Evolutionary conservation across 805 yeast genomes (phyloP).

Genomic region (Wickerhamomyces kurtzmanii): DNA sequence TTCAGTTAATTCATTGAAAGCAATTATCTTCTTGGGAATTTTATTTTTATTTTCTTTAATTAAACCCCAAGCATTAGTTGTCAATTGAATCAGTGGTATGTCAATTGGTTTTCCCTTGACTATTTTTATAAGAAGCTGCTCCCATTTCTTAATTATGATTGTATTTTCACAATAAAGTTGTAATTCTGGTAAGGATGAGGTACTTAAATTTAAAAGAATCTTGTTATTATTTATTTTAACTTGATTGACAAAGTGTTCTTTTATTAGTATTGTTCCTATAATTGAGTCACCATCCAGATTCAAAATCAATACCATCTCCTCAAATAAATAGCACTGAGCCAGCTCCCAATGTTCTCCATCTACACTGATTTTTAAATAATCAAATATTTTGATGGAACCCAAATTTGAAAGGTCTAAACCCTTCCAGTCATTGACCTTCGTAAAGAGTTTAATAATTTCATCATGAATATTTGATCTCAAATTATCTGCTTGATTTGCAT

Average conservation of each 20-base stretch:
- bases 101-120: constrained; percentile 5
- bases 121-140: constrained; percentile 18
- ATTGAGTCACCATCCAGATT: constrained; percentile 15
- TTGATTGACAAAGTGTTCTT: constrained; percentile 24
- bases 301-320: constrained; percentile 13
- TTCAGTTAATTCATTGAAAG: constrained; percentile 24
- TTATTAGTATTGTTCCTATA: constrained; percentile 30
- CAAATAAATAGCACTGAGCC: constrained; percentile 24
- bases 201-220: constrained; percentile 26
- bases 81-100: constrained; percentile 32
- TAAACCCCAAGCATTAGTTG: constrained; percentile 40
- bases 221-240: constrained; percentile 15
- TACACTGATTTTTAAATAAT: constrained; percentile 28
- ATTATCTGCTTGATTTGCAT: not conserved
- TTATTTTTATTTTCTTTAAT: constrained; percentile 18
- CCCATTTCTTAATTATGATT: constrained; percentile 31
- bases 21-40: constrained; percentile 29
- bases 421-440: constrained; percentile 3
- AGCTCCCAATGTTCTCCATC: constrained; percentile 33
- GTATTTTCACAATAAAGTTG: constrained; percentile 20
- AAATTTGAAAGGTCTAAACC: constrained; percentile 9
- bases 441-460: constrained; percentile 3
- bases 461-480: constrained; percentile 8
- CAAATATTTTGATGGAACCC: constrained; percentile 27
- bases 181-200: constrained; percentile 34